These are phyloP conservation scores for Ophiostoma sp. DNA, from an alignment of 2,329 filamentous ascomycete species.

Conservation along the genomic window DNA sequence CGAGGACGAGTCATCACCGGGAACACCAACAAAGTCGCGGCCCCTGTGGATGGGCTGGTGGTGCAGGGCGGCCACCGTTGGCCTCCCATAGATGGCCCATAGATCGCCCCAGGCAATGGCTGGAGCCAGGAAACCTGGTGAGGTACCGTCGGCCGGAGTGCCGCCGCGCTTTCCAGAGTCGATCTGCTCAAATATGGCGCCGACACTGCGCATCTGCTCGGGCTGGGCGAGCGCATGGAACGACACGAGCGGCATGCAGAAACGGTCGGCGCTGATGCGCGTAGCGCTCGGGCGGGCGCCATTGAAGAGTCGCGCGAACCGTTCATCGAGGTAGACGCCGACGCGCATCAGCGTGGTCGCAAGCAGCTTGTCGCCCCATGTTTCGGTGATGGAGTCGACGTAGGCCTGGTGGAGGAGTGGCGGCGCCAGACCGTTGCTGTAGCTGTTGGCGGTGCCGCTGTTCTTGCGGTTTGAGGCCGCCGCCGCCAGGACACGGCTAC, in stretches of 20 bases:
- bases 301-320: conserved; percentile 56
- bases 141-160: neutral
- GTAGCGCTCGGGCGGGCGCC: conserved; percentile 53
- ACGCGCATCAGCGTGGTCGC: conserved; percentile 54
- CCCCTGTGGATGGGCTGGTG: conserved; percentile 41
- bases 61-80: conserved; percentile 42
- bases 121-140: neutral
- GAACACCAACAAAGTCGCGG: conserved; percentile 51
- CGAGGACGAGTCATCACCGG: conserved; percentile 46
- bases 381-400: conserved; percentile 50
- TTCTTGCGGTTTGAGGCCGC: neutral
- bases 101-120: conserved; percentile 53
- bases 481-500: conserved; percentile 9
- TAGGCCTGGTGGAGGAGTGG: conserved; percentile 43
- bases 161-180: conserved; percentile 34
- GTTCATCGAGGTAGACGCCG: conserved; percentile 57
- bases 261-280: conserved; percentile 50
- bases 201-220: conserved; percentile 48
- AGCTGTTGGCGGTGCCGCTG: conserved; percentile 30
- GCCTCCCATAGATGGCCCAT: conserved; percentile 50
- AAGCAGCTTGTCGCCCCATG: conserved; percentile 56
- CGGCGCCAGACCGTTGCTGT: conserved; percentile 37
- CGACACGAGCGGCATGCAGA: conserved; percentile 56
- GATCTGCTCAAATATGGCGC: conserved; percentile 43
- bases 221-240: conserved; percentile 53